Percentiles rank a stretch among this genome's conserved stretches.
phyloP scores from a whole-genome alignment of 208 protist species.

The Wallacemonas rigidus region DNA sequence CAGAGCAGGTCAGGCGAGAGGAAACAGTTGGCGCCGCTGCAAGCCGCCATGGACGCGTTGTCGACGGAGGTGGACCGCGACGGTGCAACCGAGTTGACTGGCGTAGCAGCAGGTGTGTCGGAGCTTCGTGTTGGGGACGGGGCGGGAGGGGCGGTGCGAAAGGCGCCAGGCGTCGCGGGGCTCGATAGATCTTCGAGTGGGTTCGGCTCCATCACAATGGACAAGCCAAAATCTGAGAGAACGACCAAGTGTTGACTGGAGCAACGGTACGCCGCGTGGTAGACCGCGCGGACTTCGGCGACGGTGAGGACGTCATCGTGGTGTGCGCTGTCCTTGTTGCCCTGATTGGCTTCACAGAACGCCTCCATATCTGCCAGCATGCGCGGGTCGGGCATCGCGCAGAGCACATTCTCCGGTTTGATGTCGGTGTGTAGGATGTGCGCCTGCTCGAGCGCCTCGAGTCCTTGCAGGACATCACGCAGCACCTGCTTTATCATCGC shows the following conservation, averaged over 20 bases:
- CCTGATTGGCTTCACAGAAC: constrained; percentile 47
- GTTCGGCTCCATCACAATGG: constrained; percentile 19
- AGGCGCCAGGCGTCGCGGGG: neutral
- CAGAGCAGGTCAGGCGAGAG: constrained; percentile 1
- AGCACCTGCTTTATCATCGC: constrained; percentile 79
- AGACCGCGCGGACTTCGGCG: constrained; percentile 24
- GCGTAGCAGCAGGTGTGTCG: constrained; percentile 28
- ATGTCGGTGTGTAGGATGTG: constrained; percentile 93
- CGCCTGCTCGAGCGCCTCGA: constrained; percentile 65
- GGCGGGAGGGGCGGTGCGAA: neutral
- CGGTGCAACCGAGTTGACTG: constrained; percentile 11
- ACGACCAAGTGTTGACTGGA: constrained; percentile 17
- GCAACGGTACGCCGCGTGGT: constrained; percentile 15
- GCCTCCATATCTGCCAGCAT: constrained; percentile 63
- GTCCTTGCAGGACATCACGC: constrained; percentile 61
- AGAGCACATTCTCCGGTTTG: constrained; percentile 92
- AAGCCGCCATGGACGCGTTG: constrained; percentile 15
- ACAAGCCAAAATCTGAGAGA: constrained; percentile 14
- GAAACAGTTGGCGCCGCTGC: constrained; percentile 6
- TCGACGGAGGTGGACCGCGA: constrained; percentile 21
- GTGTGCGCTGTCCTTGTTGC: constrained; percentile 41
- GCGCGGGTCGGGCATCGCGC: constrained; percentile 59
- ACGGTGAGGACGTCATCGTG: constrained; percentile 39
- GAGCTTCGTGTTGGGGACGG: neutral
- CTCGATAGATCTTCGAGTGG: neutral